Evolutionary conservation across 192 early-diverging fungal genomes (phyloP).

Genomic region (Oehlia diaphana): DNA sequence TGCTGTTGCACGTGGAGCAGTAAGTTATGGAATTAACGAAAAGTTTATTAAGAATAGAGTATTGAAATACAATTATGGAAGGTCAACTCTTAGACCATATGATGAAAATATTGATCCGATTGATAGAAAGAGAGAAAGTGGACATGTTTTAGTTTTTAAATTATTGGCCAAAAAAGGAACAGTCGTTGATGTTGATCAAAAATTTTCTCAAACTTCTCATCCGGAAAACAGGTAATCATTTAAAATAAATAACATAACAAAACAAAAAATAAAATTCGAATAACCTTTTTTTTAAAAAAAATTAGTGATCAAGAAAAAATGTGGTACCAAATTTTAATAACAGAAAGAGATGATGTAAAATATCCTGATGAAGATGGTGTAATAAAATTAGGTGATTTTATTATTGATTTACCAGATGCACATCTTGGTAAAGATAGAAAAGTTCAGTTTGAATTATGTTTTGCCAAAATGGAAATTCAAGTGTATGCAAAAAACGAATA

Average conservation of each 20-base stretch:
- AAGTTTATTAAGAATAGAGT: constrained; percentile 1
- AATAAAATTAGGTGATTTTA: neutral
- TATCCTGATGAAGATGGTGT: constrained; percentile 4
- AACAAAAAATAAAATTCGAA: constrained; percentile 23
- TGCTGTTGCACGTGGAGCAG: constrained; percentile 54
- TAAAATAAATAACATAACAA: neutral
- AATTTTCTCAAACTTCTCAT: neutral
- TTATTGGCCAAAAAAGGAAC: neutral
- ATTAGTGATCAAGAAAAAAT: neutral
- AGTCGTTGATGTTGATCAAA: neutral
- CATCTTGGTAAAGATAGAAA: neutral
- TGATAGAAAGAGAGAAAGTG: neutral
- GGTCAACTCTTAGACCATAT: constrained; percentile 17
- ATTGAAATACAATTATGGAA: constrained; percentile 14
- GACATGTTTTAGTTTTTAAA: neutral
- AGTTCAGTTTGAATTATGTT: constrained; percentile 6
- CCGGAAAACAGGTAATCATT: neutral
- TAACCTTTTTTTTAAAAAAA: too few species aligned
- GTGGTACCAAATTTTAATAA: neutral
- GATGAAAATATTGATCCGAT: neutral
- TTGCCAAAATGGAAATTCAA: constrained; percentile 18
- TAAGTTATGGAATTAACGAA: constrained; percentile 34
- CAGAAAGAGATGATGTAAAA: neutral
- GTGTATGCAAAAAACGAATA: neutral
- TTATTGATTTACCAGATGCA: neutral